Evolutionary conservation across 2,329 filamentous ascomycete genomes (phyloP).

Genomic region (Stylonectria norvegica): DNA sequence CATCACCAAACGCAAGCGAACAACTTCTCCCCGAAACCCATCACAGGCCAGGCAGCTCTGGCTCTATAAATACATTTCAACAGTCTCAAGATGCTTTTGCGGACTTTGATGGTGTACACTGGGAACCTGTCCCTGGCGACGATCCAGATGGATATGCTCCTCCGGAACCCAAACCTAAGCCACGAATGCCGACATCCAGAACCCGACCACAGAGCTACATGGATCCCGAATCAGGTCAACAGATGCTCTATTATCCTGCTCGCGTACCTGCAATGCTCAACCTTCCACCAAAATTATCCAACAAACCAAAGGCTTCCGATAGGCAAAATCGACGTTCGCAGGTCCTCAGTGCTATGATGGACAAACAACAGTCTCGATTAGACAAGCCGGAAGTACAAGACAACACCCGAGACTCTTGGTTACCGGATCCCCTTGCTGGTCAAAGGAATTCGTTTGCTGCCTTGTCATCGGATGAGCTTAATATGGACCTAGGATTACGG

Average conservation of each 20-base stretch:
- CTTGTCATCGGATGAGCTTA: conserved; percentile 28
- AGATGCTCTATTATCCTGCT: conserved; percentile 94
- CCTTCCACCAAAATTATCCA: conserved; percentile 81
- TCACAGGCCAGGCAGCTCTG: conserved; percentile 42
- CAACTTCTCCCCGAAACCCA: neutral
- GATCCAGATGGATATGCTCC: conserved; percentile 22
- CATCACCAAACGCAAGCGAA: neutral
- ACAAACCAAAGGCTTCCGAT: conserved; percentile 60
- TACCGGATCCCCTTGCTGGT: conserved; percentile 45
- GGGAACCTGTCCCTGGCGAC: conserved; percentile 50
- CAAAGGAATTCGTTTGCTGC: conserved; percentile 35
- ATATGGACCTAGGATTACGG: conserved; percentile 13
- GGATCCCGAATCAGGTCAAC: conserved; percentile 63
- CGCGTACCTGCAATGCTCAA: conserved; percentile 93
- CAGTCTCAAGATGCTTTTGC: conserved; percentile 67
- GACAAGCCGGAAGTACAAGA: conserved; percentile 17
- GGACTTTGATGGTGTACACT: conserved; percentile 80
- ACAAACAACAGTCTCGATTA: conserved; percentile 26
- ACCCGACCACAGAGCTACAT: conserved; percentile 55
- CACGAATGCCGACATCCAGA: conserved; percentile 20
- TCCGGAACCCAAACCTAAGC: conserved; percentile 19
- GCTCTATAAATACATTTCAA: conserved; percentile 59
- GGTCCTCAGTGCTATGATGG: conserved; percentile 59
- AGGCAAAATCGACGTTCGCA: conserved; percentile 72
- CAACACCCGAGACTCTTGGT: conserved; percentile 34